phyloP scores from a whole-genome alignment of 2,329 filamentous ascomycete genomes.

The Neophaeococcomyces aloes region DNA sequence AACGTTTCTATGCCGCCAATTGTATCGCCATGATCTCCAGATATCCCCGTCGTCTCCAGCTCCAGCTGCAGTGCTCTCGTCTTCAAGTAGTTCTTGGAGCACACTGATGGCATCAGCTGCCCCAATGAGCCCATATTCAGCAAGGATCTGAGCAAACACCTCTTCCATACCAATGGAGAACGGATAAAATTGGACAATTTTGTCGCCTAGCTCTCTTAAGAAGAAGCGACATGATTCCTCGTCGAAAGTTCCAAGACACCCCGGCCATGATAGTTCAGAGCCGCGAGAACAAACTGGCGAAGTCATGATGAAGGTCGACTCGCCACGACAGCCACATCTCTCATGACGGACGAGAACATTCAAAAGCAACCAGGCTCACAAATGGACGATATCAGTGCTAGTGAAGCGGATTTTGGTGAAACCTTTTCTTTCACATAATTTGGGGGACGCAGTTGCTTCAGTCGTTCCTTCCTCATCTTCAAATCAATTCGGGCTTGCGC shows the following conservation, averaged over 20 bases:
- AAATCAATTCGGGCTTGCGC: no score
- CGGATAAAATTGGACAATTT: conserved; percentile 20
- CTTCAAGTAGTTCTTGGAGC: conserved; percentile 22
- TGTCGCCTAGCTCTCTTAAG: conserved; percentile 20
- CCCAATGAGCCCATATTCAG: conserved; percentile 18
- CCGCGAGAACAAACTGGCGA: background rate
- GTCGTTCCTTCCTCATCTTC: no score
- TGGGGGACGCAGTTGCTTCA: no score
- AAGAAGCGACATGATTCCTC: conserved; percentile 23
- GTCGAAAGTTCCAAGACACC: conserved; percentile 18
- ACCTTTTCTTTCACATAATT: no score
- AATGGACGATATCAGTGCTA: no score
- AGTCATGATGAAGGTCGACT: no score
- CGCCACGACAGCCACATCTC: no score
- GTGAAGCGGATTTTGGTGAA: no score
- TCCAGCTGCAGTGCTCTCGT: conserved; percentile 18
- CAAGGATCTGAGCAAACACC: conserved; percentile 19
- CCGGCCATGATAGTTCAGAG: conserved; percentile 4
- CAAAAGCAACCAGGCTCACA: no score
- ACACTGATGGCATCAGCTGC: conserved; percentile 21
- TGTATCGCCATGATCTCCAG: conserved; percentile 23
- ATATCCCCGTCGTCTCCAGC: conserved; percentile 23
- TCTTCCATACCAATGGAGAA: conserved; percentile 24
- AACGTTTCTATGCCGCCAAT: conserved; percentile 23
- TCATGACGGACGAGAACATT: no score